Conservation (phyloP, 306 rosid genomes). For the Herpetospermum pedunculosum region DNA sequence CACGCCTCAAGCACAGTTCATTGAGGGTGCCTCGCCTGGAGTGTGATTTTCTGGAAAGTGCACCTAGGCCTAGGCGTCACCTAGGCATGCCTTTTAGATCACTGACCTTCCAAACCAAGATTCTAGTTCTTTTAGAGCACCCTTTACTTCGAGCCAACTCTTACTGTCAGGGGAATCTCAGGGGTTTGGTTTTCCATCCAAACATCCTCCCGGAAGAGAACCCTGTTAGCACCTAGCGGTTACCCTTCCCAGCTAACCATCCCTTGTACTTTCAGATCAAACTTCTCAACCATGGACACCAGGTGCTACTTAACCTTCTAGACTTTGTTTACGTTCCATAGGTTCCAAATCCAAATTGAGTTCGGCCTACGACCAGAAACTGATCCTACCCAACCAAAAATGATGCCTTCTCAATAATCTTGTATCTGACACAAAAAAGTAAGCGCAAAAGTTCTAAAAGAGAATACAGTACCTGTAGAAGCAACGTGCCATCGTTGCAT, state of each 20-base stretch:
- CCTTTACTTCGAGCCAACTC: neutral
- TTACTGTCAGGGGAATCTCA: neutral
- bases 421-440: neutral
- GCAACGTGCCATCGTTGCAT: conserved; percentile 82
- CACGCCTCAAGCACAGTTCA: neutral
- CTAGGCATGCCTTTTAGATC: neutral
- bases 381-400: neutral
- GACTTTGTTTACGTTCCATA: neutral
- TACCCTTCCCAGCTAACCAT: neutral
- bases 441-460: conserved; percentile 3
- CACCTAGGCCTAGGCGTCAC: neutral
- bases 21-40: neutral
- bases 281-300: neutral
- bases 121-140: neutral
- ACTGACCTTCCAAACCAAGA: neutral
- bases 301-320: neutral
- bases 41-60: neutral
- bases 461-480: conserved; percentile 69
- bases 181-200: neutral
- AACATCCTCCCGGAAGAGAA: neutral
- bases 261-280: neutral
- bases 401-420: neutral
- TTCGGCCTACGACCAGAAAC: neutral
- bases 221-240: neutral
- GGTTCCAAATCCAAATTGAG: neutral